Percentiles rank a stretch among this genome's conserved stretches.
These are phyloP conservation scores for Yamadazyma friedrichii DNA, from an alignment of 1,139 yeast species.

Conservation along the genomic window DNA sequence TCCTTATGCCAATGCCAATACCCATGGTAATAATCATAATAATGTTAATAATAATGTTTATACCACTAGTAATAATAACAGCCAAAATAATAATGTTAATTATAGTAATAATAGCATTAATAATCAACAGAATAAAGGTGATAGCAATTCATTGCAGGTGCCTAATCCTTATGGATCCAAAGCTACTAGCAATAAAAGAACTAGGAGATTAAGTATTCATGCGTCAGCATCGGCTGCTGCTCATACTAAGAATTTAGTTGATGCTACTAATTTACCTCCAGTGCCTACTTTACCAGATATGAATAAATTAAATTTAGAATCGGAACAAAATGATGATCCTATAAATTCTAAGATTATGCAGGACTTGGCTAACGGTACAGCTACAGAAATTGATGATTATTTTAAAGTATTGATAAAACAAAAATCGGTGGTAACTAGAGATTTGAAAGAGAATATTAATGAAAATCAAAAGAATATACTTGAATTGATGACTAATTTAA, in stretches of 20 bases:
- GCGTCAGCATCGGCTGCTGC: conserved; percentile 41
- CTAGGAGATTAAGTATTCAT: conserved; percentile 44
- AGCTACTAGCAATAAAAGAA: conserved; percentile 10
- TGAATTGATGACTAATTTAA: conserved; percentile 64
- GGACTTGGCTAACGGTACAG: conserved; percentile 63
- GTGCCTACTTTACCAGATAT: conserved; percentile 30
- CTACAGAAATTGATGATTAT: conserved; percentile 71
- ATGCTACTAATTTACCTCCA: conserved; percentile 35
- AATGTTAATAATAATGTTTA: neutral
- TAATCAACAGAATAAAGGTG: neutral
- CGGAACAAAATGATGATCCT: conserved; percentile 12
- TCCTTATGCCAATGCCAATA: conserved; percentile 37
- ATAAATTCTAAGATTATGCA: conserved; percentile 44
- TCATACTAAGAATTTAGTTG: conserved; percentile 27
- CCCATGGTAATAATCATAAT: conserved; percentile 6
- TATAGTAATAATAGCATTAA: neutral
- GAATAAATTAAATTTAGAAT: conserved; percentile 1
- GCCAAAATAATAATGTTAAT: neutral
- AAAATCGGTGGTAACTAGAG: conserved; percentile 54
- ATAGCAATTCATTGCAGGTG: conserved; percentile 1
- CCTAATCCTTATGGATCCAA: conserved; percentile 17
- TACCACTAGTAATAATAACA: neutral
- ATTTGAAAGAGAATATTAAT: conserved; percentile 64
- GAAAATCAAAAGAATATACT: conserved; percentile 73
- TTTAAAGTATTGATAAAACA: conserved; percentile 56